Conservation (phyloP, 495 filamentous ascomycete species). For the Entonaema liquescens region DNA sequence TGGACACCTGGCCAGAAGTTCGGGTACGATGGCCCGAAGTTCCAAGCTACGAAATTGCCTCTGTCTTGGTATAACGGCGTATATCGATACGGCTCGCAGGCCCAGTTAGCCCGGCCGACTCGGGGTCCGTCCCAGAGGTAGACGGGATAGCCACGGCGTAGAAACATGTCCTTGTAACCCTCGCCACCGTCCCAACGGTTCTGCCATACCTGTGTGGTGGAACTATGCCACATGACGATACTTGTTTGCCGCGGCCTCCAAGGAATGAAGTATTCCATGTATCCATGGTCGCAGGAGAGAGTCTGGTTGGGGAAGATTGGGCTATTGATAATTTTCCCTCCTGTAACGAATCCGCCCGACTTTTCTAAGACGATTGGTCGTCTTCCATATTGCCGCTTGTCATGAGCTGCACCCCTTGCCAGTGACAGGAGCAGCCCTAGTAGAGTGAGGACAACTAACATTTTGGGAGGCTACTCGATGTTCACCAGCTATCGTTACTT, state of each 20-base stretch:
- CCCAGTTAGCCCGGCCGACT: constrained; percentile 58
- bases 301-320: constrained; percentile 47
- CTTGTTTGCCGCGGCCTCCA: constrained; percentile 54
- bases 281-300: constrained; percentile 59
- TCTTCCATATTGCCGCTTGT: neutral
- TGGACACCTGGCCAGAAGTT: constrained; percentile 57
- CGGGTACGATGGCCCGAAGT: constrained; percentile 52
- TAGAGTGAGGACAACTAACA: neutral
- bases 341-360: constrained; percentile 53
- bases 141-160: constrained; percentile 58
- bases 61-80: constrained; percentile 51
- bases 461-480: constrained; percentile 4
- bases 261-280: constrained; percentile 61
- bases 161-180: constrained; percentile 60
- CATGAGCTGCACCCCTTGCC: neutral
- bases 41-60: constrained; percentile 56
- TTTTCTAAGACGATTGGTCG: constrained; percentile 50
- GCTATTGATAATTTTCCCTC: constrained; percentile 47
- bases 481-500: neutral
- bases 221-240: constrained; percentile 61
- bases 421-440: constrained; percentile 1
- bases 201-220: constrained; percentile 57
- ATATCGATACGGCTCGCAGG: constrained; percentile 51
- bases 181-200: constrained; percentile 60
- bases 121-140: constrained; percentile 59